Evolutionary conservation across 495 filamentous ascomycete species (phyloP), one percentile per base, ranked within the genome.

Genomic region (Tetracladium setigerum): DNA sequence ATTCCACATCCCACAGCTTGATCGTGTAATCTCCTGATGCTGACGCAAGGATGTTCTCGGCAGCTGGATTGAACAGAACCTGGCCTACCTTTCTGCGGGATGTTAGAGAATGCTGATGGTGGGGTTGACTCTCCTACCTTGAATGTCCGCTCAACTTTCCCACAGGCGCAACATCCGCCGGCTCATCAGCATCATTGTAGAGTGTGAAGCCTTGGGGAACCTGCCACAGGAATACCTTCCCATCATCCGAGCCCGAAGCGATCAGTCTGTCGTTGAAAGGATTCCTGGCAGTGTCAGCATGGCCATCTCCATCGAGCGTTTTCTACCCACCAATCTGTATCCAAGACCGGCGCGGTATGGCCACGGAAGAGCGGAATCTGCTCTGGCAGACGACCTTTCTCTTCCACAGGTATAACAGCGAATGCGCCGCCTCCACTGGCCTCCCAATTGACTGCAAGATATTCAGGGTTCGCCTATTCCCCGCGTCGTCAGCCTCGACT

Each of bases 401-500:
- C 89, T 54, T 82, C 79, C 45, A 96, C 65, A 46, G 92, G 92
- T 58, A 98, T 90, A 41, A 98, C 91, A 36, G 92, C 94, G 59
- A 98, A 97, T 44, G 92, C 92, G 58, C 92, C 92, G 58, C 92
- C 92, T 60, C 92, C 92, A 64, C 89, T 84, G 31, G 92, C 82
- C 70, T 97, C 90, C 92, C 92, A 98, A 77, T 97, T 98, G 67
- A 97, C 89, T 1, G 92, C 82, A 40, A 98, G 76, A 60, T 94
- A 95, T 60, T 89, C 79, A n/a, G 92, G 89, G 61, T 98, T 98
- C 50, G 80, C 90, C 89, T 95, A 55, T 17, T 43, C 32, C 32
- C 16, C n/a, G 16, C n/a, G 32, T 34, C 9, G 35, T 59, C 56
- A 54, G 56, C 44, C 46, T 8, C 33, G 35, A 14, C 42, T 30